A percentile compares a stretch with the other conserved stretches of the same genome.
Evolutionary conservation across 805 yeast genomes (phyloP).

Genomic region (Jamesozyma rosinii): DNA sequence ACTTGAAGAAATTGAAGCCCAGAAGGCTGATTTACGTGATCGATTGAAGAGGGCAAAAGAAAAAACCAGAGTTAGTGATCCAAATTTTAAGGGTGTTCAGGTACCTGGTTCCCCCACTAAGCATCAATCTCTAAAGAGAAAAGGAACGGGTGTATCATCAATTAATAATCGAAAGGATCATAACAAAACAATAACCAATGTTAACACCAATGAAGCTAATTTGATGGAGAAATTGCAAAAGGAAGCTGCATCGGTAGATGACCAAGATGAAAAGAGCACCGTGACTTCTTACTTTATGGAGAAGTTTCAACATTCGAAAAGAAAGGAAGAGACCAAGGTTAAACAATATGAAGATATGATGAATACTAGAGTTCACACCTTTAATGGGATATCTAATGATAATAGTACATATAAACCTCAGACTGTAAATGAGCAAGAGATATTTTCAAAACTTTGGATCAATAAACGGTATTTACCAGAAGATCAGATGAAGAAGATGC

Average conservation of each 20-base stretch:
- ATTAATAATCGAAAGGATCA: neutral
- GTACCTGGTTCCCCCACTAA: conserved; percentile 28
- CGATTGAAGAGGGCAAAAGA: conserved; percentile 16
- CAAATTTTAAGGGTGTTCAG: conserved; percentile 20
- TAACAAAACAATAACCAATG: neutral
- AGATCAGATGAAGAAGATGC: conserved; percentile 28
- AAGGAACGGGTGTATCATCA: neutral
- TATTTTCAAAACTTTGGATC: conserved; percentile 37
- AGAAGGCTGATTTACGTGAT: conserved; percentile 18
- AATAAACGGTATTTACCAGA: conserved; percentile 39
- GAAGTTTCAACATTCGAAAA: conserved; percentile 22
- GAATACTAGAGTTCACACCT: conserved; percentile 34
- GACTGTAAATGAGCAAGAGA: conserved; percentile 38
- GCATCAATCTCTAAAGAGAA: conserved; percentile 7
- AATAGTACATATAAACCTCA: conserved; percentile 21
- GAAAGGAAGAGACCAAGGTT: conserved; percentile 18
- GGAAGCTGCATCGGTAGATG: conserved; percentile 1
- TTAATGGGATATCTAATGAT: conserved; percentile 19
- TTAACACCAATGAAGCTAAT: conserved; percentile 11
- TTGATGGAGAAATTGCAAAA: conserved; percentile 1
- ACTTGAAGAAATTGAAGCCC: conserved; percentile 22
- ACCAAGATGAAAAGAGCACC: neutral
- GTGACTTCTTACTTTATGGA: conserved; percentile 30
- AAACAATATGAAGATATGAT: conserved; percentile 22
- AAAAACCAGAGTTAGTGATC: conserved; percentile 10